Conservation (phyloP, 495 filamentous ascomycete genomes). For the Neurospora sp. region DNA sequence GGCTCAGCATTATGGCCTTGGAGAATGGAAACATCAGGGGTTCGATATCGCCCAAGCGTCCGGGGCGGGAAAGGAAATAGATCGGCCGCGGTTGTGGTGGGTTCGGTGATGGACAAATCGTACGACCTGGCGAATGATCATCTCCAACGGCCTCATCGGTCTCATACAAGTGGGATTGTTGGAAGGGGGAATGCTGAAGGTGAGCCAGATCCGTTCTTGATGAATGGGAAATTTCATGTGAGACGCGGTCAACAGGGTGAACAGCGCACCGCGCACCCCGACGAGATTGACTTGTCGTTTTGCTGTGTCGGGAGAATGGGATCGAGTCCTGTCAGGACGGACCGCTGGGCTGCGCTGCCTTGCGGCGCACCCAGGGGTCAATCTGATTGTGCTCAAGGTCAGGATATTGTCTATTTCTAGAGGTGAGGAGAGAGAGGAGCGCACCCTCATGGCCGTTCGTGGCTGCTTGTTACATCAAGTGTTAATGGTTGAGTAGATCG, state of each 20-base stretch:
- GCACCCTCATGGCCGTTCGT: neutral
- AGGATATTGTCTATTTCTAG: neutral
- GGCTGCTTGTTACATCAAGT: neutral
- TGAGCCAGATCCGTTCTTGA: neutral
- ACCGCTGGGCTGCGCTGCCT: neutral
- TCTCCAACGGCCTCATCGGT: neutral
- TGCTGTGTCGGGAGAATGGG: neutral
- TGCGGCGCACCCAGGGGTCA: neutral
- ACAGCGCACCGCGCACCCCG: neutral
- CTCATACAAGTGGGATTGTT: neutral
- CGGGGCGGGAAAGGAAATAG: neutral
- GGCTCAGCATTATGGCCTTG: neutral
- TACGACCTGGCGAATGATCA: neutral
- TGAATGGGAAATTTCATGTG: neutral
- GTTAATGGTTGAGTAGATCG: neutral
- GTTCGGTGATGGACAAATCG: neutral
- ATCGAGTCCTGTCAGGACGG: neutral
- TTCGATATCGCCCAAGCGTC: neutral
- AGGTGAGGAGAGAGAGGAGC: neutral
- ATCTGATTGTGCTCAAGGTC: neutral
- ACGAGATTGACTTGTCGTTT: neutral
- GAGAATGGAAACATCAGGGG: neutral
- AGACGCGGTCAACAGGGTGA: neutral
- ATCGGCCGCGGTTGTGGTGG: neutral
- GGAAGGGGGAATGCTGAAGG: neutral